phyloP scores from a whole-genome alignment of 2,329 filamentous ascomycete genomes.

The Meredithiella fracta region DNA sequence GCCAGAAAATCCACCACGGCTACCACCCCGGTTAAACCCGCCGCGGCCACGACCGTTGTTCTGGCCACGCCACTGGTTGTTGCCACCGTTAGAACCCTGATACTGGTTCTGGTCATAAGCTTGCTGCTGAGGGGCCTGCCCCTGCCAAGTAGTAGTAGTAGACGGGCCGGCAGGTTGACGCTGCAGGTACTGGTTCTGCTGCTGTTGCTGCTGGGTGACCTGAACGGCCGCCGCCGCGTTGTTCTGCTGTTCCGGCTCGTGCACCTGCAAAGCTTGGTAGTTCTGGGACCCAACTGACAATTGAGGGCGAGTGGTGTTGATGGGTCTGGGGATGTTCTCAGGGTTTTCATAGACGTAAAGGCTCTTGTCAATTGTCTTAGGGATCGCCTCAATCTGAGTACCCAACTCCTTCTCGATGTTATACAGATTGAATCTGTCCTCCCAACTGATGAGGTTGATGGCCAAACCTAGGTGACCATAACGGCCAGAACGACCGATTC shows the following conservation, averaged over 20 bases:
- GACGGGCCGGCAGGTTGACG: slow-evolving; percentile 11
- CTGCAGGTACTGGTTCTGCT: slow-evolving; percentile 1
- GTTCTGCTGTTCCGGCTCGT: not conserved
- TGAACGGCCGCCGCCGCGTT: slow-evolving; percentile 17
- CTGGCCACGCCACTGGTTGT: slow-evolving; percentile 11
- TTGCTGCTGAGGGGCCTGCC: slow-evolving; percentile 6
- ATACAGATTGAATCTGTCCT: slow-evolving; percentile 96
- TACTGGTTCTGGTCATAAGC: not conserved
- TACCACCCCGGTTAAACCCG: slow-evolving; percentile 19
- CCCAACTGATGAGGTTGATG: slow-evolving; percentile 99
- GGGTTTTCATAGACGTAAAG: slow-evolving; percentile 97
- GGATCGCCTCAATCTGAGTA: slow-evolving; percentile 96
- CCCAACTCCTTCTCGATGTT: slow-evolving; percentile 95
- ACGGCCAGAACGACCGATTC: slow-evolving; percentile 91
- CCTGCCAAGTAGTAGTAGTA: slow-evolving; percentile 12
- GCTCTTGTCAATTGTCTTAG: slow-evolving; percentile 85
- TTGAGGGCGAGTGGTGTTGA: slow-evolving; percentile 27
- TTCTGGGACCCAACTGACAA: slow-evolving; percentile 17
- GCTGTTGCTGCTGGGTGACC: not conserved
- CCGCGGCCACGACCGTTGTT: slow-evolving; percentile 12
- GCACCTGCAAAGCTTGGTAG: not conserved
- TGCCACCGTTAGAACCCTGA: slow-evolving; percentile 3
- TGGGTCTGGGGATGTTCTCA: slow-evolving; percentile 78
- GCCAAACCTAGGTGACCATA: slow-evolving; percentile 94
- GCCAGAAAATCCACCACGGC: slow-evolving; percentile 18